Percentiles rank a stretch among this genome's conserved stretches.
Conservation (phyloP, 192 early-diverging fungal genomes). For the Backusella parvicylindrica region DNA sequence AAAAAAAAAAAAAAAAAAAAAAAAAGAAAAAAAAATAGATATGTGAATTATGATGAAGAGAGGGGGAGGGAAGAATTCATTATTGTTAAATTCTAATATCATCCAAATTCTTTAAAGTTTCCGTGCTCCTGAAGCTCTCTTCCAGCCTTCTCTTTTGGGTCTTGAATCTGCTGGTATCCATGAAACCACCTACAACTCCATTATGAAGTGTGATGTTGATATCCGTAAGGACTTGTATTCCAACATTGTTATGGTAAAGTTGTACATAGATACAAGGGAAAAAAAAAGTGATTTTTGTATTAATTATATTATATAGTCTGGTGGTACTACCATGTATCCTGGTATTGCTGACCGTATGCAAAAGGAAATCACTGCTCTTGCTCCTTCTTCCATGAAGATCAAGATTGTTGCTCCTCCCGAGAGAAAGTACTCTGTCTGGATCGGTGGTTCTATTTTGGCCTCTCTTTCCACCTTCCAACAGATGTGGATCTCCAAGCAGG, state of each 20-base stretch:
- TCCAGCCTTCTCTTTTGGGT: constrained; percentile 94
- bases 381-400: constrained; percentile 95
- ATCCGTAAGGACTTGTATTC: constrained; percentile 13
- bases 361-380: constrained; percentile 94
- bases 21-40: too few relatives aligned
- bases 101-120: constrained; percentile 47
- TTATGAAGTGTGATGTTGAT: constrained; percentile 15
- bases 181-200: constrained; percentile 74
- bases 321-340: constrained; percentile 98
- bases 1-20: too few relatives aligned
- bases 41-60: background rate
- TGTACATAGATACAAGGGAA: background rate
- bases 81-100: background rate
- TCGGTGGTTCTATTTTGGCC: constrained; percentile 96
- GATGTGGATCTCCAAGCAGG: constrained; percentile 97
- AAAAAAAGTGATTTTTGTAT: background rate
- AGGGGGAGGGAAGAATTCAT: too few relatives aligned
- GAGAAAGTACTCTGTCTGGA: constrained; percentile 99
- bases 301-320: constrained; percentile 6
- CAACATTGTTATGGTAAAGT: constrained; percentile 20
- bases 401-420: constrained; percentile 98
- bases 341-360: constrained; percentile 97
- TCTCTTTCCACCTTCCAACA: constrained; percentile 98
- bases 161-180: constrained; percentile 92
- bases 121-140: constrained; percentile 95